Evolutionary conservation across 495 filamentous ascomycete genomes (phyloP), one percentile per base, ranked within the genome.

Genomic region (Beverwykella pulmonaria): DNA sequence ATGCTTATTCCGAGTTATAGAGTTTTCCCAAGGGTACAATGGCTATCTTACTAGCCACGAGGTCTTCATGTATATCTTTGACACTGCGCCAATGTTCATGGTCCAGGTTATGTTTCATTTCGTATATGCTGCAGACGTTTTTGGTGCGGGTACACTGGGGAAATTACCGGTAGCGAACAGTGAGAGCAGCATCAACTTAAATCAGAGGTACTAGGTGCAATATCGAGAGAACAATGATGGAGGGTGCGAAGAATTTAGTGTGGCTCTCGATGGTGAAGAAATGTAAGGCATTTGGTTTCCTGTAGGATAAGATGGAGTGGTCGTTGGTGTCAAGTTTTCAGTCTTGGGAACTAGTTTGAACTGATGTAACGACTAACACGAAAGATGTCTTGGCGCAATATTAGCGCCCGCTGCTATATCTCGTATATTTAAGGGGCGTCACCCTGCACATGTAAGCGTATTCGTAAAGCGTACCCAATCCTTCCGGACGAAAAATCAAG

Each of bases 31-130:
- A 34, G 63, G 63, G n/a, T 12, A 41, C 0, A 41, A 68, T 59
- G 70, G 70, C 14, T 74, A 67, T 58, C 22, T 74, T 17, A 27
- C 47, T 17, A 41, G 46, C 9, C 72, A 74, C 53, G 72, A 74
- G 60, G 17, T 64, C 8, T 74, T 14, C 50, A 65, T 74, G 70
- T 74, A 73, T 34, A 39, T 67, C 60, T 71, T 71, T 39, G 72
- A 74, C 48, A 54, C 67, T 15, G 62, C 65, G 29, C 71, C 65
- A 1, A 74, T 74, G 71, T 67, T 74, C 22, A 17, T 54, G 53
- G 71, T 71, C 15, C 69, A 71, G 58, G 47, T 57, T 3, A 58
- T 74, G 20, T 71, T 74, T 22, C 44, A 61, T 36, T 27, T 50
- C n/a, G 27, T 52, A 23, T 44, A 61, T 36, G 44, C 58, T 4